Conservation (phyloP, 1,284 basidiomycete genomes). For the Sanghuangporus weigelae region DNA sequence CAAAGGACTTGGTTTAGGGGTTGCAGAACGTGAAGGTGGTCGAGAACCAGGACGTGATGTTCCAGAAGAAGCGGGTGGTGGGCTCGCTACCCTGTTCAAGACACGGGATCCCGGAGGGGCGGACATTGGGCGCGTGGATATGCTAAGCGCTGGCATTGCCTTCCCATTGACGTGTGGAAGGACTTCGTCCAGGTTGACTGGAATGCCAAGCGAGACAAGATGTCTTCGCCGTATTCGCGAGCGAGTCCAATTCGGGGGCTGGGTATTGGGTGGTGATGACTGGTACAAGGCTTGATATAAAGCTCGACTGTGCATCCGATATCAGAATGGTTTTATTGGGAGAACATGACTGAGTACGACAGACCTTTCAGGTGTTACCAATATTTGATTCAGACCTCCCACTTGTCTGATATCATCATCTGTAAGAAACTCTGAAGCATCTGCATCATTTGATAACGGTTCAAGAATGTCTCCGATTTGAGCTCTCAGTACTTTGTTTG, state of each 20-base stretch:
- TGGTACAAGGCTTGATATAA: conserved; percentile 66
- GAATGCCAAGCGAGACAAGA: conserved; percentile 84
- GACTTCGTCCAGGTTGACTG: conserved; percentile 90
- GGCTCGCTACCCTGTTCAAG: conserved; percentile 33
- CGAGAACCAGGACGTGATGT: conserved; percentile 38
- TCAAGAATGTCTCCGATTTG: conserved; percentile 63
- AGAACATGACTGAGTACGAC: conserved; percentile 17
- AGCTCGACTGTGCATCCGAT: conserved; percentile 51
- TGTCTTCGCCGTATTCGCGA: conserved; percentile 86
- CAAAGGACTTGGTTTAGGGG: conserved; percentile 43
- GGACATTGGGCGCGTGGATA: conserved; percentile 76
- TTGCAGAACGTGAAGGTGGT: conserved; percentile 41
- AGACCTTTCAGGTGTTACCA: conserved; percentile 72
- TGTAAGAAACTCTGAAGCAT: conserved; percentile 48
- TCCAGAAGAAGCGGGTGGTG: conserved; percentile 34
- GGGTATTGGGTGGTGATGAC: conserved; percentile 55
- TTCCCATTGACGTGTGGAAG: conserved; percentile 69
- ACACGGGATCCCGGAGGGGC: conserved; percentile 60
- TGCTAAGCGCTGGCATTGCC: conserved; percentile 72
- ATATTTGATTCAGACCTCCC: conserved; percentile 73
- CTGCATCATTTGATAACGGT: conserved; percentile 52
- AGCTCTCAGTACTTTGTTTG: conserved; percentile 48
- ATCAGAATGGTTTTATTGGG: not conserved
- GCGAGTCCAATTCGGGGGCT: conserved; percentile 87
- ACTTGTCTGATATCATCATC: conserved; percentile 74